Conservation (phyloP, 73 alveolate species). For the Paramecium biaurelia region DNA sequence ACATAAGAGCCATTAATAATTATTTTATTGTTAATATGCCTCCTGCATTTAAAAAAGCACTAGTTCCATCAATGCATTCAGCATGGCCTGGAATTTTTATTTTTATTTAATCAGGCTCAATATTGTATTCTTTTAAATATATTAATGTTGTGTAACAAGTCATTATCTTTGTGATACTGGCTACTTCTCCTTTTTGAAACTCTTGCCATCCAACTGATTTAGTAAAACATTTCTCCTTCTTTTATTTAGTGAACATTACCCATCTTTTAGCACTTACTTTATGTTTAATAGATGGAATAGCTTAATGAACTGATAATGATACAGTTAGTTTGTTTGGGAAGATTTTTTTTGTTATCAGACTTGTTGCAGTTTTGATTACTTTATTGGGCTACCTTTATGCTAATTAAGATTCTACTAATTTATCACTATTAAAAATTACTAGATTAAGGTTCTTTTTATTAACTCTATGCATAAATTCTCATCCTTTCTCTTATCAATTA, state of each 20-base stretch:
- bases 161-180: conserved; percentile 59
- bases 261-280: conserved; percentile 48
- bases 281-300: not conserved
- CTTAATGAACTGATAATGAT: conserved; percentile 38
- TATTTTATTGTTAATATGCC: conserved; percentile 62
- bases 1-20: conserved; percentile 69
- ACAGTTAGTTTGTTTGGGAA: not conserved
- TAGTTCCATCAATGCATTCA: conserved; percentile 69
- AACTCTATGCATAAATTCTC: conserved; percentile 1
- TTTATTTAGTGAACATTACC: not conserved
- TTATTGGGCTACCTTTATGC: not conserved
- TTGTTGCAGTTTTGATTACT: not conserved
- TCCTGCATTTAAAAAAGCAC: conserved; percentile 69
- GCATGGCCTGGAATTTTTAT: conserved; percentile 66
- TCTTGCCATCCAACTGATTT: not conserved
- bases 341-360: not conserved
- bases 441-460: not conserved
- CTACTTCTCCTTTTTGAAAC: conserved; percentile 26
- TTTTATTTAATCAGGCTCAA: conserved; percentile 53
- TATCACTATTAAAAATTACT: not conserved
- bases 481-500: conserved; percentile 4
- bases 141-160: conserved; percentile 56
- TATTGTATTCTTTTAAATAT: conserved; percentile 37
- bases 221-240: not conserved
- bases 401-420: not conserved